Conservation (phyloP, 768 basidiomycete species). For the Pleurotus platypus region DNA sequence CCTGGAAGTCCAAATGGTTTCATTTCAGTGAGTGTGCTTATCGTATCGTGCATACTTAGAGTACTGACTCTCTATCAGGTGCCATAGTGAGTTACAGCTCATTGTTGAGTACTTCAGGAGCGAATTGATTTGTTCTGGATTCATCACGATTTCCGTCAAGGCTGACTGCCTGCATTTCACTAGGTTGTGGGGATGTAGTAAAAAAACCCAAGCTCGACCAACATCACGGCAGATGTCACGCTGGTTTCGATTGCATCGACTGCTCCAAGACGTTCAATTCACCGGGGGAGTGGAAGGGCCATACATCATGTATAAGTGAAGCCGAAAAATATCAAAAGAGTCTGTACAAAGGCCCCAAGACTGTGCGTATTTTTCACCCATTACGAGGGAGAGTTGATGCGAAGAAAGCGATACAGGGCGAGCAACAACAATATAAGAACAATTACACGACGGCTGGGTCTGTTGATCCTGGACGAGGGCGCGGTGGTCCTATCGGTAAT, state of each 20-base stretch:
- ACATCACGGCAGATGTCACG: constrained; percentile 58
- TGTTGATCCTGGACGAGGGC: constrained; percentile 8
- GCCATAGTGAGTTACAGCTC: constrained; percentile 52
- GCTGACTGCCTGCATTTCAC: background rate
- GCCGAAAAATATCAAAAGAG: constrained; percentile 92
- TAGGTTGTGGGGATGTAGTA: constrained; percentile 81
- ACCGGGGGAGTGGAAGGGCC: constrained; percentile 74
- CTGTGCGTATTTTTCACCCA: constrained; percentile 22
- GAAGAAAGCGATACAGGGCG: background rate
- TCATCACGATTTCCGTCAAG: too few species aligned
- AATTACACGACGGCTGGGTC: constrained; percentile 17
- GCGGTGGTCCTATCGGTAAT: constrained; percentile 20
- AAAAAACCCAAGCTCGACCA: constrained; percentile 93
- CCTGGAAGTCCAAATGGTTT: constrained; percentile 47
- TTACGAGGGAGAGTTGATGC: background rate
- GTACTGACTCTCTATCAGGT: constrained; percentile 37
- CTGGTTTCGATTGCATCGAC: constrained; percentile 81
- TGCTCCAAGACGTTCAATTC: constrained; percentile 81
- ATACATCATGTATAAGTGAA: constrained; percentile 84
- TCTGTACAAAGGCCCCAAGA: constrained; percentile 79
- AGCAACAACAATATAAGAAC: constrained; percentile 16
- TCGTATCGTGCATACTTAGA: background rate
- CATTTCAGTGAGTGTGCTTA: constrained; percentile 56
- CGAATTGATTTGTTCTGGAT: too few species aligned
- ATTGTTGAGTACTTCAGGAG: background rate